Conservation (phyloP, 2,329 filamentous ascomycete genomes). For the Pseudogymnoascus sp. region DNA sequence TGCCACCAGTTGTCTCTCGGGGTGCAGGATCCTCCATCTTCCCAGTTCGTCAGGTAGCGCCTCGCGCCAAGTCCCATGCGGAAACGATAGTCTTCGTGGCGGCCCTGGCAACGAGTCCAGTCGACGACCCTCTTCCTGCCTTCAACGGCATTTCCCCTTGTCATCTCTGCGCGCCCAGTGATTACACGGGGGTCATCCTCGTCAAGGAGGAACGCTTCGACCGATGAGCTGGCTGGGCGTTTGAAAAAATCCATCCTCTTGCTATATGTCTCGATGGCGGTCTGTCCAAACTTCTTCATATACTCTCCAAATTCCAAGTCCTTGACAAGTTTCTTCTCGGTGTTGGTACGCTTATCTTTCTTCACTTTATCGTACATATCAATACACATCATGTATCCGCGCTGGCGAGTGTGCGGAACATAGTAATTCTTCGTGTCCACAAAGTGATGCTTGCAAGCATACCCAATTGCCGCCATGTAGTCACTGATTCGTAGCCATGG, state of each 20-base stretch:
- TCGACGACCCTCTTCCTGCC: constrained; percentile 29
- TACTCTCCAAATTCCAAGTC: constrained; percentile 10
- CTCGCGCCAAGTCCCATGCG: constrained; percentile 41
- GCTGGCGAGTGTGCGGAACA: constrained; percentile 58
- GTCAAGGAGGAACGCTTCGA: constrained; percentile 52
- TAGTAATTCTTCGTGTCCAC: constrained; percentile 66
- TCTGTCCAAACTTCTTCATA: constrained; percentile 3
- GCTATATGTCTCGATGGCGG: not conserved
- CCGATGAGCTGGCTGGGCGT: constrained; percentile 51
- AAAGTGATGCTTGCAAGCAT: constrained; percentile 39
- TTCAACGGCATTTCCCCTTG: constrained; percentile 24
- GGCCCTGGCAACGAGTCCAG: constrained; percentile 49
- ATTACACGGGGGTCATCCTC: constrained; percentile 45
- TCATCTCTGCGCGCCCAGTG: constrained; percentile 39
- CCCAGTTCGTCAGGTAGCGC: constrained; percentile 52
- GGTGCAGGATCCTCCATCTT: constrained; percentile 41
- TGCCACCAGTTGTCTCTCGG: constrained; percentile 48
- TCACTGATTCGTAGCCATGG: constrained; percentile 41
- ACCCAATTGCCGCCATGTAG: constrained; percentile 35
- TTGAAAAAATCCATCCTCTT: constrained; percentile 21
- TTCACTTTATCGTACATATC: constrained; percentile 30
- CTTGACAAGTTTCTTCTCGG: constrained; percentile 38
- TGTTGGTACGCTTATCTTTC: constrained; percentile 21
- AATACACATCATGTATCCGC: constrained; percentile 53
- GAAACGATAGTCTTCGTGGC: constrained; percentile 49